Base-by-base conservation (phyloP, 2,329 filamentous ascomycete genomes). In the Phoma sp. region DNA sequence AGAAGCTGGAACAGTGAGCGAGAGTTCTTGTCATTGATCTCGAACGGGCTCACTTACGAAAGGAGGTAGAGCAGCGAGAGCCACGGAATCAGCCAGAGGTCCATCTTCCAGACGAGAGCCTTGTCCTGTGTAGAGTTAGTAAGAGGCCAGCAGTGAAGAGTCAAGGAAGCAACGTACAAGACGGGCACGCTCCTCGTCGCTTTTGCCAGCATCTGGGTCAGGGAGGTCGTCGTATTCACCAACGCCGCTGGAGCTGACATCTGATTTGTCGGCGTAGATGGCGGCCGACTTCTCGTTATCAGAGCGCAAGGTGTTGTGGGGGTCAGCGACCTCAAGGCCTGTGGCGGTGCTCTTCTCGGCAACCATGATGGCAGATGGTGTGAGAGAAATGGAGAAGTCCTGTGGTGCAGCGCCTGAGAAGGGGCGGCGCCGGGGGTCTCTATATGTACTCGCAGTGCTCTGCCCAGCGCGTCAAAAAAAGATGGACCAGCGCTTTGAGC, bases 51-150 rank as follows among this genome's bases (percentile, higher is more conserved):
- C 6, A 52, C 49, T 46, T 46, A 52, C 47, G 74, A 76, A 31
- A 78, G 61, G n/a, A 79, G 71, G 53, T 78, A 79, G 19, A 78
- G 62, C 1, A 78, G 62, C 32, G 76, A 75, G 15, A 78, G 65
- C 70, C 74, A 74, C 7, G 76, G 76, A 24, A 78, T 74, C 45
- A 78, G 56, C 64, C 73, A 76, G 10, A 69, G 21, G 60, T 78
- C 76, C 64, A 78, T 77, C 65, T 78, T 78, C 61, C 76, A 70
- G 41, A 78, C 62, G 27, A 78, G 67, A 7, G 71, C 72, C 43
- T 65, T 68, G 65, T 74, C 72, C 72, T 74, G 47, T 7, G 19
- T 3, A 6, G 25, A n/a, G 57, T 70, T 43, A 73, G 64, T 38
- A 40, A 37, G 22, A 39, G 24, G 21, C 8, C 24, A 27, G 44